Conservation (phyloP, 441 rosid species). For the Populus hybrid region DNA sequence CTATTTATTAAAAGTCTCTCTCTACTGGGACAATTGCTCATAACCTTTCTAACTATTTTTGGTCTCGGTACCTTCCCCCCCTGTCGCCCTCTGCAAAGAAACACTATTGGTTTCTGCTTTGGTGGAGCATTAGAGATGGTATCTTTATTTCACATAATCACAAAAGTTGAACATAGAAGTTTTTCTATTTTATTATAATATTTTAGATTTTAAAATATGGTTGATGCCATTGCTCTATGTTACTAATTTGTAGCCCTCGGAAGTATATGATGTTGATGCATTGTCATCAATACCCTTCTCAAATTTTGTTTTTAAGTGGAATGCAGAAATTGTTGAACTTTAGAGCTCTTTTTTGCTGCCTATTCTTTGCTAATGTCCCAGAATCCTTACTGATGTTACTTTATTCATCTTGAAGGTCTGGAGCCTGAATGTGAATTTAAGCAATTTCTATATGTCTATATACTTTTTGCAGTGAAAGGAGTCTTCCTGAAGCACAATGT, state of each 20-base stretch:
- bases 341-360: background rate
- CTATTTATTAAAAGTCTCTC: background rate
- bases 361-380: background rate
- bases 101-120: background rate
- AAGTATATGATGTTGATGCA: background rate
- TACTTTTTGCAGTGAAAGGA: slow-evolving; percentile 27
- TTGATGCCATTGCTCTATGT: background rate
- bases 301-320: background rate
- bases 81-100: background rate
- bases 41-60: background rate
- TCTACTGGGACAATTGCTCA: background rate
- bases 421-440: background rate
- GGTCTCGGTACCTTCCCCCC: background rate
- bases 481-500: slow-evolving; percentile 39
- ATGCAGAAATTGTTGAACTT: background rate
- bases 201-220: background rate
- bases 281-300: background rate
- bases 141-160: background rate
- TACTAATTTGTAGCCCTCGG: background rate
- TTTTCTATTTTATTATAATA: background rate
- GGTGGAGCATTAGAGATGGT: background rate
- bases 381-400: background rate
- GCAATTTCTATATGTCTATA: background rate
- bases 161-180: background rate
- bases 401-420: background rate